Conservation (phyloP, 495 filamentous ascomycete genomes). For the Margaritispora aquatica region DNA sequence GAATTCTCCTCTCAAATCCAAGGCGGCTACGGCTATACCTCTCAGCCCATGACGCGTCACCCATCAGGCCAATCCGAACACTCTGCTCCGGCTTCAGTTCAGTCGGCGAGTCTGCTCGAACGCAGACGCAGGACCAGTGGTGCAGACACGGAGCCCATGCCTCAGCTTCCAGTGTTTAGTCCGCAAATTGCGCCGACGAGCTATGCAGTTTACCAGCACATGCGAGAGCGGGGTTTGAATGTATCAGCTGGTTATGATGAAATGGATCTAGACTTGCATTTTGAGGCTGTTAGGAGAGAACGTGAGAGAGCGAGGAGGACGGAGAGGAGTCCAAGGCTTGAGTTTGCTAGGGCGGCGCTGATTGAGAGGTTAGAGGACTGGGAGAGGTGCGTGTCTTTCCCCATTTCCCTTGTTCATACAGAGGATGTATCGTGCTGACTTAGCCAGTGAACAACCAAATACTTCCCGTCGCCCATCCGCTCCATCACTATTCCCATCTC, state of each 20-base stretch:
- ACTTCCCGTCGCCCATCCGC: slow-evolving; percentile 5
- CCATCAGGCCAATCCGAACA: slow-evolving; percentile 27
- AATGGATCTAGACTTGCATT: slow-evolving; percentile 3
- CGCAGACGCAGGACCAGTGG: slow-evolving; percentile 14
- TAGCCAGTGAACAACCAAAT: not conserved
- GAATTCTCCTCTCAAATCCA: slow-evolving; percentile 11
- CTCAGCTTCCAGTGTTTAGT: slow-evolving; percentile 18
- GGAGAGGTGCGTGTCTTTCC: slow-evolving; percentile 12
- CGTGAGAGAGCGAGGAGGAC: not conserved
- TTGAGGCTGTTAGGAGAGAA: not conserved
- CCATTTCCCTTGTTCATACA: too few relatives aligned
- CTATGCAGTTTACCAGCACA: slow-evolving; percentile 19
- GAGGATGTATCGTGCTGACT: not conserved
- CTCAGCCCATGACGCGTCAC: slow-evolving; percentile 52
- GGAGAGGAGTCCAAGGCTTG: slow-evolving; percentile 14
- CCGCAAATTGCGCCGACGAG: slow-evolving; percentile 19
- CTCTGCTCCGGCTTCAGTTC: too few relatives aligned
- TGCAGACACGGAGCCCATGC: slow-evolving; percentile 23
- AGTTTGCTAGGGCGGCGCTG: slow-evolving; percentile 9
- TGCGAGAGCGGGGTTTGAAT: slow-evolving; percentile 5
- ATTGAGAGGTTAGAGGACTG: slow-evolving; percentile 17
- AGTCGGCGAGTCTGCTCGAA: slow-evolving; percentile 11
- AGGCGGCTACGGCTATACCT: slow-evolving; percentile 46
- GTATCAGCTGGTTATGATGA: not conserved
- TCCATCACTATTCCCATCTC: slow-evolving; percentile 15